These are phyloP conservation scores for Leccinum pseudoinsigne DNA, from an alignment of 1,284 basidiomycete genomes.

Conservation along the genomic window DNA sequence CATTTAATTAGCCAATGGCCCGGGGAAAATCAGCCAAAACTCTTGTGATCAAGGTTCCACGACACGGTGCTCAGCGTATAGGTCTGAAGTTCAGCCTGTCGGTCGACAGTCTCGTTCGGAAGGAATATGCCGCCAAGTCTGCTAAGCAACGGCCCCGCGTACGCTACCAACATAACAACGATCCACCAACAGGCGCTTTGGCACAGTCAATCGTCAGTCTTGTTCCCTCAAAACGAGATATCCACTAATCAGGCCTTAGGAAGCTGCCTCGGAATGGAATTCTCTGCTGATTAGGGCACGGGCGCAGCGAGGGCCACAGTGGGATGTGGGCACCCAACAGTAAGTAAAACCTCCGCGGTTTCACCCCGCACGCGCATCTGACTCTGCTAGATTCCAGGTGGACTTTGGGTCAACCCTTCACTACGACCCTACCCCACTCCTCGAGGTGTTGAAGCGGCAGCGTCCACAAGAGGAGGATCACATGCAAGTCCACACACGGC, in stretches of 20 bases:
- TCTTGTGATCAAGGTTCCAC: slow-evolving; percentile 66
- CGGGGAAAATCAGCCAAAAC: slow-evolving; percentile 33
- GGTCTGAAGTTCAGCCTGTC: slow-evolving; percentile 59
- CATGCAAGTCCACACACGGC: slow-evolving; percentile 23
- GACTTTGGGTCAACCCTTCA: slow-evolving; percentile 51
- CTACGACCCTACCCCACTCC: slow-evolving; percentile 48
- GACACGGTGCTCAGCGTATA: slow-evolving; percentile 72
- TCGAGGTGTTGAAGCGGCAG: slow-evolving; percentile 40
- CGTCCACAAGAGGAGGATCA: slow-evolving; percentile 32
- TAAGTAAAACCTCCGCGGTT: slow-evolving; percentile 35
- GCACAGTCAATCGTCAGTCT: slow-evolving; percentile 59
- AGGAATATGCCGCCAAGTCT: slow-evolving; percentile 33
- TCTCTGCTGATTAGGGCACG: slow-evolving; percentile 73
- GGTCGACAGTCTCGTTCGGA: slow-evolving; percentile 55
- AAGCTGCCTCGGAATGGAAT: slow-evolving; percentile 83
- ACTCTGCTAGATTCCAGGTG: slow-evolving; percentile 44
- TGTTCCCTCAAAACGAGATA: not conserved
- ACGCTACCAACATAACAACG: slow-evolving; percentile 63
- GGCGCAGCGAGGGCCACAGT: slow-evolving; percentile 78
- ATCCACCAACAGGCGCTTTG: slow-evolving; percentile 45
- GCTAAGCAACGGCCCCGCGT: slow-evolving; percentile 40
- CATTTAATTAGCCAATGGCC: slow-evolving; percentile 21
- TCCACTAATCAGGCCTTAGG: slow-evolving; percentile 41
- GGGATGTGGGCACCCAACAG: slow-evolving; percentile 85
- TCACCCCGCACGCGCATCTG: slow-evolving; percentile 5